Evolutionary conservation across 495 filamentous ascomycete genomes (phyloP), one percentile per base, ranked within the genome.

Genomic region (Penicillium malachiteum): DNA sequence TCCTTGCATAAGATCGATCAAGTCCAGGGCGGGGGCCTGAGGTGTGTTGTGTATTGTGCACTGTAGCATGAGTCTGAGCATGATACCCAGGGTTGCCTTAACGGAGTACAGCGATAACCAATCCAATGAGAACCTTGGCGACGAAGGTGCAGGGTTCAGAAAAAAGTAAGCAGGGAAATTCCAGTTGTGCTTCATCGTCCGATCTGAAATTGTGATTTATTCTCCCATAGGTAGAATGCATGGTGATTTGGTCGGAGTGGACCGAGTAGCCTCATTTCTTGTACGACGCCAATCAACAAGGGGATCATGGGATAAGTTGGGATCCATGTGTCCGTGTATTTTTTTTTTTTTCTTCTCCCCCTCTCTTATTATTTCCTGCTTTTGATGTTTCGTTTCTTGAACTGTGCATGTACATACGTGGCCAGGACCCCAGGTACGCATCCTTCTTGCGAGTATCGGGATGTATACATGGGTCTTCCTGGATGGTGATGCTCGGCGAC

Each of bases 381-480:
- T 26, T 26, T 26, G 21, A 2, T 26, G 21, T 26, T 4, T 26
- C 4, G 21, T 26, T 26, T 26, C 21, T 26, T 26, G 21, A 26
- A 1, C 21, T 26, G 21, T 26, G 21, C 21, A 26, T 26, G 21
- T 26, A 26, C 48, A 43, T 63, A 66, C 60, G 64, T 60, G 64
- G 64, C 58, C 52, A 37, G 43, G 47, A 21, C 50, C 47, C 55
- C 58, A 66, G 60, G 57, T 56, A 66, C 60, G 52, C 51, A 38
- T 34, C 37, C 54, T 13, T 10, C 26, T 16, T 53, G 38, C 57
- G 43, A 50, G 39, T 26, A 17, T 17, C 12, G 14, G 35, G 49
- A 41, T 48, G 60, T 54, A 57, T 54, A 64, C 64, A 67, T 67
- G 58, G 61, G 60, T 66, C 13, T 51, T 55, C 63, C 63, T 47